Base-by-base conservation (phyloP, 1,284 basidiomycete genomes). In the Pisolithus thermaeus region DNA sequence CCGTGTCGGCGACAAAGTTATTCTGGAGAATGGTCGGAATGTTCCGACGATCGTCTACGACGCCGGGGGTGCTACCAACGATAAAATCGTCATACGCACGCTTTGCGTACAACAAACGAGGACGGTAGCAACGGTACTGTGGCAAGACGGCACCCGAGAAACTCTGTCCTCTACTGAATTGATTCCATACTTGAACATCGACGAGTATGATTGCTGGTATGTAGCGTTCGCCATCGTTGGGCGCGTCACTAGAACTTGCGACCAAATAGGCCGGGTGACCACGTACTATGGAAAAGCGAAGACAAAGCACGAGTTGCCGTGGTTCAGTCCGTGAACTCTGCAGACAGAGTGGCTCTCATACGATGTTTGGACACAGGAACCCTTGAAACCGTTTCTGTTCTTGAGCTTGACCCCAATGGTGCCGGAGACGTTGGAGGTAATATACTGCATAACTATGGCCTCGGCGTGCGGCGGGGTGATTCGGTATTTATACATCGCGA, bases 381-480 rank as follows among this genome's bases (percentile, higher is more conserved):
- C 42, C 70, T 73, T 50, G 87, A 91, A 66, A 74, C 85, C 14
- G 90, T 87, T 5, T 90, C 93, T 37, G 77, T 90, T 14, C 77
- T 97, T 32, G 93, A 97, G 70, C 80, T 97, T 48, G 92, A 96
- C 64, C 84, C 89, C 6, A 86, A 89, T 59, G 90, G 90, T 27
- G 72, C 73, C 18, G 74, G 75, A 45, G 83, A 84, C 57, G 67
- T 70, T 56, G 68, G 71, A 44, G 68, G 69, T 9, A 62, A 74
- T 37, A 65, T 71, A 50, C 65, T 75, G 23, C 68, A 73, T 43
- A 58, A 70, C 56, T 57, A 70, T 38, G 59, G 70, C 56, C 83
- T 86, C 40, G 81, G 80, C n/a, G 83, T 95, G 25, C 80, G 83
- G 45, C 78, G 89, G 22, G 90, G 92, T 11, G 90, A 95, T 61